Base-by-base conservation (phyloP, 2,329 filamentous ascomycete species). In the Talaromyces piceae region DNA sequence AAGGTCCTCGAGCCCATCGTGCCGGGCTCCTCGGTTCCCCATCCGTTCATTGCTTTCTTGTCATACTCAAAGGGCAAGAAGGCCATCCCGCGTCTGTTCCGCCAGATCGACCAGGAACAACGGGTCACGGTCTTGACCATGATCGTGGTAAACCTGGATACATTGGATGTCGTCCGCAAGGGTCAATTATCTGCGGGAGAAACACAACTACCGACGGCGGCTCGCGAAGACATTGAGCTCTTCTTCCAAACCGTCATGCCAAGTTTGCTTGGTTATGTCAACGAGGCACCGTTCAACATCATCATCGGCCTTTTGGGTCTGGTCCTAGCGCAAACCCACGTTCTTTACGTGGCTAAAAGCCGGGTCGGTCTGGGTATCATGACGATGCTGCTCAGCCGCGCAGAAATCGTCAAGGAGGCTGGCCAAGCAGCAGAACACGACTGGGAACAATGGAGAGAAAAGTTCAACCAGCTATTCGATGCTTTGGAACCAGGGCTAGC, bases 11-110 rank as follows among this genome's bases (percentile, higher is more conserved):
- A 95, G 65, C 91, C 90, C 1, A 93, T 96, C 59, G 86, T 81
- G 25, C 79, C 76, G 43, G 88, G 85, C 48, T 81, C 86, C 3
- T 77, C 83, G 16, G 74, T 75, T 3, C 76, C 80, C 16, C 93
- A 98, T 67, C 93, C 93, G 0, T 98, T 98, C 71, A 96, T 98
- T 59, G 88, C 91, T 44, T 91, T 98, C 67, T 76, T 98, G 44
- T 95, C 91, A 4, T 94, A 93, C 63, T 82, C 85, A 59, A 98
- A 98, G 75, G 93, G 93, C 63, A 97, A 96, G 75, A 95, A 93
- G 74, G 88, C 88, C 1, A 89, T 98, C 54, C 90, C 90, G 46
- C 88, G 93, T 50, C 87, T 97, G 49, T 97, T 97, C 80, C 86
- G 90, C 41, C 89, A 96, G 63, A 87, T 96, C 48, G 87, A 87